Conservation (phyloP, 73 alveolate genomes). For the Tetrahymena borealis region DNA sequence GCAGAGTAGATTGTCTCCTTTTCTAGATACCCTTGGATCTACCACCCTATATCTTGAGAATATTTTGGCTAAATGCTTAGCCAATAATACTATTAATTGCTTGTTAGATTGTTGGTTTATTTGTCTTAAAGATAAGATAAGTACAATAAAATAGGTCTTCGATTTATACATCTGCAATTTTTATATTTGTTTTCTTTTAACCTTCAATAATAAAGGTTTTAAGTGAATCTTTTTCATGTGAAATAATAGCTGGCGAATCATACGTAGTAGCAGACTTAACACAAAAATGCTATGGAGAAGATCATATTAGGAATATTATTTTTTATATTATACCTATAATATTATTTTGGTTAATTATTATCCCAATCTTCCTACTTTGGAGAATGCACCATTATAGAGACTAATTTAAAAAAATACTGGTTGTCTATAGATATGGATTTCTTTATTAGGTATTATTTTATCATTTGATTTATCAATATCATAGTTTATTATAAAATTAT, state of each 20-base stretch:
- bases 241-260: background rate
- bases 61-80: background rate
- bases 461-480: too few species aligned
- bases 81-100: background rate
- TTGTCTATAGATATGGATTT: background rate
- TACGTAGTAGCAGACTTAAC: background rate
- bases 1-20: background rate
- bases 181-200: background rate
- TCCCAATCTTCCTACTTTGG: background rate
- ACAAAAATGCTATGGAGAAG: background rate
- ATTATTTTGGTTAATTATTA: background rate
- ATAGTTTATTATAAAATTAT: too few species aligned
- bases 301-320: background rate
- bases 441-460: background rate
- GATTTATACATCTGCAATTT: background rate
- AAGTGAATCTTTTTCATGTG: background rate
- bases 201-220: background rate
- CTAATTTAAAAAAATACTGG: background rate
- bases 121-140: background rate
- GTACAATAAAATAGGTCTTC: too few species aligned
- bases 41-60: background rate
- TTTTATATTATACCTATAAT: background rate
- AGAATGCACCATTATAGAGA: background rate
- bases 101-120: background rate
- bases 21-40: background rate